Evolutionary conservation across 106 monocot species (phyloP), one percentile per base, ranked within the genome.

Genomic region (Amphibolis antarctica): DNA sequence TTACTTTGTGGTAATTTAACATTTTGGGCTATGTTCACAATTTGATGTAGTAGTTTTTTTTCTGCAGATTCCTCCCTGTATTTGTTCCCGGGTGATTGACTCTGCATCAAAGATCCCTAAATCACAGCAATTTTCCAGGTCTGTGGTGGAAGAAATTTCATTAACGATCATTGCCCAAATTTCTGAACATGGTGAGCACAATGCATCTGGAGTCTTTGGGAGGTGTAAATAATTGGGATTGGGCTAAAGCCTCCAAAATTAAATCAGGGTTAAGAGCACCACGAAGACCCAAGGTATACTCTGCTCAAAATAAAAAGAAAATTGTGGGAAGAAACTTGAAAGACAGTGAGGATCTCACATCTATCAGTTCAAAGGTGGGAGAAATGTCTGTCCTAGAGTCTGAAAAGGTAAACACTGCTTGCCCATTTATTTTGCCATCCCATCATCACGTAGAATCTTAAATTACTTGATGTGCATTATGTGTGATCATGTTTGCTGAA

Each of bases 351-450:
- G 68, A 69, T 69, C 22, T 53, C 9, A 29, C 28, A 7, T 71
- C 68, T 43, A 71, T 76, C 55, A 65, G 66, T 44, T 55, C 66
- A 46, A 81, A 77, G 48, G 69, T 14, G 21, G 67, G 30, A 49
- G 80, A 82, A 54, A 78, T 86, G 75, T 70, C 77, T n/a, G 77
- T 83, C 28, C 73, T 86, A 20, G 86, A 89, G 64, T 94, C 83
- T 59, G 94, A 89, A 66, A 89, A 89, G 86, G 94, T 64, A 64
- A 6, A 11, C 20, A 59, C 12, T 12, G 13, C 31, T 30, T 12
- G 29, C 18, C 30, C 29, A 17, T 51, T 9, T 29, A 24, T 20
- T 36, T 18, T 67, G 42, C 9, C 18, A 43, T 46, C 43, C 59
- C 9, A n/a, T 17, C 3, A 15, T 47, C 0, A 67, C 24, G 19